These are phyloP conservation scores for Neurospora crassa DNA, from an alignment of 2,329 filamentous ascomycete species.

Conservation along the genomic window DNA sequence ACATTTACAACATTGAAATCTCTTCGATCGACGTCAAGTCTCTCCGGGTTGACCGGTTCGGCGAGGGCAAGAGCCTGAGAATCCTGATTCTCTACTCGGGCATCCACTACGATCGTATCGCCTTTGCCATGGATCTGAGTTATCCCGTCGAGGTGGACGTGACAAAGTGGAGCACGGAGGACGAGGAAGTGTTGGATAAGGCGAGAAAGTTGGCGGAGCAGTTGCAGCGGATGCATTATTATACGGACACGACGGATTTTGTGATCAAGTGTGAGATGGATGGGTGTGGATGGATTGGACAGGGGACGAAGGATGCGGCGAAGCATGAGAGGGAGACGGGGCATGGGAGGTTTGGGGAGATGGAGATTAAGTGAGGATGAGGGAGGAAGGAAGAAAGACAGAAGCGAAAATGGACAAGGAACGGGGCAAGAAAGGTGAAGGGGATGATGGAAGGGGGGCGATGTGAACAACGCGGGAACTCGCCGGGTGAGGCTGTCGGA, in stretches of 20 bases:
- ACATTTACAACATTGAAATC: slow-evolving; percentile 79
- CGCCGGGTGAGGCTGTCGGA: neutral
- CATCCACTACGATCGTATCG: slow-evolving; percentile 88
- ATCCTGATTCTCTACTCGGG: slow-evolving; percentile 84
- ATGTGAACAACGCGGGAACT: neutral
- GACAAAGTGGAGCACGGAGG: slow-evolving; percentile 42
- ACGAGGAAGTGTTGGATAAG: slow-evolving; percentile 60
- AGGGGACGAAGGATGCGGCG: slow-evolving; percentile 51
- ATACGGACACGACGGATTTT: slow-evolving; percentile 77
- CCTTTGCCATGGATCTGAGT: slow-evolving; percentile 52
- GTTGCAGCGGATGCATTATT: slow-evolving; percentile 67
- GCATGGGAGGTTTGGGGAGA: slow-evolving; percentile 36
- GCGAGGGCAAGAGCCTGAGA: slow-evolving; percentile 58
- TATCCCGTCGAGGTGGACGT: slow-evolving; percentile 67
- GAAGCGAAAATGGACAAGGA: neutral
- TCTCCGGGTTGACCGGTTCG: slow-evolving; percentile 58
- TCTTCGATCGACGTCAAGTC: slow-evolving; percentile 69
- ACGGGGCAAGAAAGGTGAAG: neutral
- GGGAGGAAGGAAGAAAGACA: neutral
- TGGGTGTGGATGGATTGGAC: slow-evolving; percentile 54
- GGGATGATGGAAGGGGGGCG: neutral
- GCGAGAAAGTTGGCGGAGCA: slow-evolving; percentile 56
- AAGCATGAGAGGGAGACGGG: slow-evolving; percentile 51
- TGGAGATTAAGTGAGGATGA: slow-evolving; percentile 17
- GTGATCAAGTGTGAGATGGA: slow-evolving; percentile 61